Base-by-base conservation (phyloP, 2,329 filamentous ascomycete genomes). In the Chrysosporium keratinophilum region DNA sequence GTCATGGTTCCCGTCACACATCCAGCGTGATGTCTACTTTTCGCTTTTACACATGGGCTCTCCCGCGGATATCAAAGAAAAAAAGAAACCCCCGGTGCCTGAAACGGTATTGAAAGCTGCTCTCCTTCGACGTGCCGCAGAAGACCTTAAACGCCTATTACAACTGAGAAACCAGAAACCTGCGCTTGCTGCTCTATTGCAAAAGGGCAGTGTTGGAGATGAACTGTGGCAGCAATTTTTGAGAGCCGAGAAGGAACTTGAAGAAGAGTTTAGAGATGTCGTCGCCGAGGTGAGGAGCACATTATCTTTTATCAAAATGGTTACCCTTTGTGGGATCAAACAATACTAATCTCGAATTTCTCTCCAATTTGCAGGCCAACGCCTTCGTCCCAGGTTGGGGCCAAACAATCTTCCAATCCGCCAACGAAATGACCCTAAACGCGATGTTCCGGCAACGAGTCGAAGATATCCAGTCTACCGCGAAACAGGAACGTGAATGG, bases 191-290 rank as follows among this genome's bases (percentile, higher is more conserved):
- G 80, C 83, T 20, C 74, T 98, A 60, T 72, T 97, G 62, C 88
- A 95, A 71, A 79, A 88, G 59, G 93, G 93, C 47, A 95, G 88
- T 65, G 89, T 98, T 1, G 91, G 93, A 12, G 93, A 98, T 68
- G 93, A 98, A 69, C 72, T 98, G 61, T 95, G 89, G 86, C 88
- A 96, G 75, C 79, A 91, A 39, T 95, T 97, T 70, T 73, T 84
- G 71, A 80, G 88, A 49, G 93, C 91, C 0, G 93, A 98, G 79
- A 90, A 94, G 75, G 93, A 98, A 73, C 94, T 97, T 77, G 90
- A 98, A 73, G 88, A 89, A 61, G 93, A 98, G 73, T 77, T 98
- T 57, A 82, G 88, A 63, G 93, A 98, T 71, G 91, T 97, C 20
- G 89, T 97, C 34, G 81, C 83, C 63, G 91, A 97, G 83, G 89